These are phyloP conservation scores for Podila minutissima DNA, from an alignment of 192 early-diverging fungal species.

Conservation along the genomic window DNA sequence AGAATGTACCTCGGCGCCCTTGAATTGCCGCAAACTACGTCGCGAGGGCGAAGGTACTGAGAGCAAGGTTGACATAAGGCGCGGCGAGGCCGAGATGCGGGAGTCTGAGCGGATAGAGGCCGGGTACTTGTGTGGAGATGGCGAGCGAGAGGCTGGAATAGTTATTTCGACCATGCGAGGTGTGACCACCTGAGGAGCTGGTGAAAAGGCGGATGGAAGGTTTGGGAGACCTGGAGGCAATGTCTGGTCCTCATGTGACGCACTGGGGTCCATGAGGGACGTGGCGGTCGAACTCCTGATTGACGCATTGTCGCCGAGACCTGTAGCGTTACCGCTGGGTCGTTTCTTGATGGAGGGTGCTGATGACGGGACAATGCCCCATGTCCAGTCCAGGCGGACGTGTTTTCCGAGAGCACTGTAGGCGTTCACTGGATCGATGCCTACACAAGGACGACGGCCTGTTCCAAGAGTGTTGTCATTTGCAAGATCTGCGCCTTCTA, in stretches of 20 bases:
- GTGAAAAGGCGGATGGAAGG: background rate
- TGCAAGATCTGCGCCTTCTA: background rate
- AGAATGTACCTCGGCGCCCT: background rate
- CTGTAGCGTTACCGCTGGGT: background rate
- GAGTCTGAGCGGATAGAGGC: background rate
- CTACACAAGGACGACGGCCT: background rate
- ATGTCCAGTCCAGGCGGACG: slow-evolving; percentile 3
- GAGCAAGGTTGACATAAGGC: background rate
- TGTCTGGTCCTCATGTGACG: background rate
- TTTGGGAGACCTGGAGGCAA: background rate
- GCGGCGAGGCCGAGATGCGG: background rate
- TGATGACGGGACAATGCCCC: slow-evolving; percentile 4
- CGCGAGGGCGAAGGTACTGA: background rate
- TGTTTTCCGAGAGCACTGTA: background rate
- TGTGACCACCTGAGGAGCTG: background rate
- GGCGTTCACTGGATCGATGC: background rate
- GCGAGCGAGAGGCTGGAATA: background rate
- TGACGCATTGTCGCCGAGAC: background rate
- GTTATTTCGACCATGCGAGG: background rate
- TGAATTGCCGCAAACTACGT: background rate
- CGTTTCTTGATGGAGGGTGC: background rate
- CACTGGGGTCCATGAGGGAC: background rate
- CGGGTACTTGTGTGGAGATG: background rate
- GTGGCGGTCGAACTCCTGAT: background rate
- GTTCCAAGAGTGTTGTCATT: background rate